Base-by-base conservation (phyloP, 1,284 basidiomycete species). In the Ceraceosorus guamensis region DNA sequence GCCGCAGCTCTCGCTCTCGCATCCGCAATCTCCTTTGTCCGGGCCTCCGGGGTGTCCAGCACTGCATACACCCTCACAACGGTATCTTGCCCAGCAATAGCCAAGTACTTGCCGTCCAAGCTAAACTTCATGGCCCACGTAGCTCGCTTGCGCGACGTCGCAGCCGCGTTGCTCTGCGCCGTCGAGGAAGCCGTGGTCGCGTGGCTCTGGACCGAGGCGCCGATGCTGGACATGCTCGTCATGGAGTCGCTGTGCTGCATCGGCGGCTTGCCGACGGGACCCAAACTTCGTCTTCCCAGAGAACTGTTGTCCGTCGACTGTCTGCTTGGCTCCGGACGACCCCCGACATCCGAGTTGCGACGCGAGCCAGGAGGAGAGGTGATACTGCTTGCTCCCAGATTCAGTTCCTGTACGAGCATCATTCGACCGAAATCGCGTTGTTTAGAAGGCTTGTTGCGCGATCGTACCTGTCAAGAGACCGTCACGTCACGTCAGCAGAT, bases 81-180 rank as follows among this genome's bases (percentile, higher is more conserved):
- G 6, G 70, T 65, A 46, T 77, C 77, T 16, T 76, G 68, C 4
- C 77, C 77, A 3, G 76, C 77, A 6, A 68, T 69, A 3, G 77
- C 77, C 5, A 77, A 60, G 49, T 75, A 77, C 16, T 58, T 60
- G 5, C 77, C 77, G 41, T 77, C 75, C 6, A 67, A 55, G 1
- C 68, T 71, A 49, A 76, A 77, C 33, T 76, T 70, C 41, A 75
- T 59, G 6, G 72, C 67, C 64, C 76, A 77, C 2, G 73, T 72
- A 11, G 73, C 72, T 37, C 68, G 70, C 48, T 54, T 59, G 50
- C 70, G 71, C n/a, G n/a, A n/a, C n/a, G n/a, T n/a, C 37, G 43
- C 31, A 11, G 37, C 16, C 6, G 50, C 18, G 1, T 48, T 33
- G 4, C 30, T 39, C 5, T 32, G 44, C 34, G 46, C 49, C n/a